A percentile compares a stretch with the other conserved stretches of the same genome.
These are phyloP conservation scores for Neltuma alba DNA, from an alignment of 306 rosid genomes.

Conservation along the genomic window DNA sequence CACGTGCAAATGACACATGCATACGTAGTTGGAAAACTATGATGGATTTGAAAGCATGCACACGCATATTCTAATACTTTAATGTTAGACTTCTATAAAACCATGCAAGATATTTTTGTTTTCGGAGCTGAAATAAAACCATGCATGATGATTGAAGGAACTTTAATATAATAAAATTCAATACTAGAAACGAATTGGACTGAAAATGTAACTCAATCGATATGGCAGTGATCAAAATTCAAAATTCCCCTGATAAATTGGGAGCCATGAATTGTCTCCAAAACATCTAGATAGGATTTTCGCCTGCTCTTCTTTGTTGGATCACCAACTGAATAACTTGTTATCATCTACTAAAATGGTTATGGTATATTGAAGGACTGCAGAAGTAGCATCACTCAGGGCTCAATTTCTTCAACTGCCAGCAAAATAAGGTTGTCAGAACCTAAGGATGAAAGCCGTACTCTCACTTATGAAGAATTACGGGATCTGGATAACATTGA, in stretches of 20 bases:
- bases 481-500: slow-evolving; percentile 79
- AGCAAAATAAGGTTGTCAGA: slow-evolving; percentile 40
- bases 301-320: slow-evolving; percentile 9
- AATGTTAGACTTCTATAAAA: slow-evolving; percentile 13
- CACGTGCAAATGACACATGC: not conserved
- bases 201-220: not conserved
- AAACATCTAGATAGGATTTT: slow-evolving; percentile 24
- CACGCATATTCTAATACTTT: slow-evolving; percentile 4
- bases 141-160: not conserved
- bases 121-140: too few species aligned
- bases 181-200: slow-evolving; percentile 1
- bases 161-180: not conserved
- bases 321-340: slow-evolving; percentile 4
- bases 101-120: too few species aligned
- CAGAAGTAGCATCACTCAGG: slow-evolving; percentile 64
- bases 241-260: slow-evolving; percentile 3
- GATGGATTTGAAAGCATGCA: slow-evolving; percentile 1
- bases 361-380: slow-evolving; percentile 53
- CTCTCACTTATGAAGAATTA: slow-evolving; percentile 67
- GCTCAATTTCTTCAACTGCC: slow-evolving; percentile 51
- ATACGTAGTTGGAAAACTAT: slow-evolving; percentile 2
- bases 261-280: slow-evolving; percentile 5
- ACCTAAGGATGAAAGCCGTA: slow-evolving; percentile 42
- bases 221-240: slow-evolving; percentile 11
- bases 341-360: slow-evolving; percentile 36